Base-by-base conservation (phyloP, 495 filamentous ascomycete species). In the Polyplosphaeria fusca region DNA sequence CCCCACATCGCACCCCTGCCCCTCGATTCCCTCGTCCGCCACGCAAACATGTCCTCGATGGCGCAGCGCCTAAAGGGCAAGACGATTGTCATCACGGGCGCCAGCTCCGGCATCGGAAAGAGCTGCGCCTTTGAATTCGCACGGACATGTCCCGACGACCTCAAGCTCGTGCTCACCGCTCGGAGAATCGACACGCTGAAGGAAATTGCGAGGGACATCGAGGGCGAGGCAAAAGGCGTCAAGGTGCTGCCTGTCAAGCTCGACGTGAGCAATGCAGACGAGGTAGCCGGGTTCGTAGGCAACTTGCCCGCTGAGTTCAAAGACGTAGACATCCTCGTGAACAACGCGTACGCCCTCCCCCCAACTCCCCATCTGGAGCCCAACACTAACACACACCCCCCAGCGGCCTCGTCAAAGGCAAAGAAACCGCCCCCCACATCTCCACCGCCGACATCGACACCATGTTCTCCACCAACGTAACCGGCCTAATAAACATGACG, bases 391-490 rank as follows among this genome's bases (percentile, higher is more conserved):
- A 4, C 47, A 14, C 32, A 13, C 46, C 28, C 7, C 9, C 24
- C 51, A 91, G 88, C 58, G 90, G 90, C 30, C 79, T 95, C 13
- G 90, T 95, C 32, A 91, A 86, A 73, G 90, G 90, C 60, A 81
- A 95, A 43, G 93, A 87, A 19, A 84, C 89, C 69, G 89, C 91
- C 1, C 90, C 90, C 51, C 79, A 87, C 42, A 96, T 98, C 67
- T 77, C 73, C 26, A 77, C 88, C 64, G 85, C 85, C 57, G 92
- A 98, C 76, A 86, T 96, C 58, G 77, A 86, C 63, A 67, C 83
- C 71, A 96, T 97, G 91, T 85, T 96, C 64, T 73, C 80, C 44
- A 96, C 93, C 47, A 98, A 98, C 72, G 91, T 96, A 44, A 91
- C 83, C 2, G 93, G 93, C 16, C 77, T 98, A 20, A 94, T 98